A percentile compares a stretch with the other conserved stretches of the same genome.
phyloP scores from a whole-genome alignment of 2,329 filamentous ascomycete genomes.

The Trichoderma sp. region DNA sequence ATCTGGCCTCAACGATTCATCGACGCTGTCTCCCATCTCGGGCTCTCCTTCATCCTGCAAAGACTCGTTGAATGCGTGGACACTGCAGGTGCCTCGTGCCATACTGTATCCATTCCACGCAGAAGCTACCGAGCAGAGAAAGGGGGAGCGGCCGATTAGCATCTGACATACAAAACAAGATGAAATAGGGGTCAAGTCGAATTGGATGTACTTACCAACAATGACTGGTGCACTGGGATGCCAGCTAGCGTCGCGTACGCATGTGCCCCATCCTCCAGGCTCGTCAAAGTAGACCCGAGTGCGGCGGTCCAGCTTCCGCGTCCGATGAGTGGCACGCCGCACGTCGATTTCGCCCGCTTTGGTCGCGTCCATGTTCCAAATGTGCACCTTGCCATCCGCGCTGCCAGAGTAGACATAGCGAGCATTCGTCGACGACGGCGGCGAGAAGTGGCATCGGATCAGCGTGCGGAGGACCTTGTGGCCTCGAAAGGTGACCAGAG shows the following conservation, averaged over 20 bases:
- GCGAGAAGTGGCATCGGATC: constrained; percentile 94
- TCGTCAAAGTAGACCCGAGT: constrained; percentile 61
- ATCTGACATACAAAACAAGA: background rate
- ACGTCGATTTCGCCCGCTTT: constrained; percentile 79
- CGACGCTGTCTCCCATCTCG: constrained; percentile 59
- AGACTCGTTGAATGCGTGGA: constrained; percentile 77
- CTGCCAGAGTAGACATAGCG: constrained; percentile 93
- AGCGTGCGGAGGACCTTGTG: constrained; percentile 87
- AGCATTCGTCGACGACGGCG: constrained; percentile 80
- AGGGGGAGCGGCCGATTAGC: background rate
- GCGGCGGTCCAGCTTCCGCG: constrained; percentile 57
- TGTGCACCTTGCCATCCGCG: constrained; percentile 83
- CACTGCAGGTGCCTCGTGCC: constrained; percentile 71
- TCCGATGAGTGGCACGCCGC: constrained; percentile 65
- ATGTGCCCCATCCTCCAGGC: constrained; percentile 67
- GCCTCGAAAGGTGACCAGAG: constrained; percentile 88
- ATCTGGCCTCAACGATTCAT: constrained; percentile 57
- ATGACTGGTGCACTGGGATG: constrained; percentile 82
- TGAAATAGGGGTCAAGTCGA: too few relatives aligned
- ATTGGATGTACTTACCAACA: constrained; percentile 53
- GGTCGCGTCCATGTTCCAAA: constrained; percentile 93
- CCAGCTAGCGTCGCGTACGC: constrained; percentile 88
- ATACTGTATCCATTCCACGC: constrained; percentile 79
- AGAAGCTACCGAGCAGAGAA: constrained; percentile 59
- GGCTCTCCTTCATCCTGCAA: constrained; percentile 64